phyloP scores from a whole-genome alignment of 2,329 filamentous ascomycete species.

The Pseudogymnoascus sp. region DNA sequence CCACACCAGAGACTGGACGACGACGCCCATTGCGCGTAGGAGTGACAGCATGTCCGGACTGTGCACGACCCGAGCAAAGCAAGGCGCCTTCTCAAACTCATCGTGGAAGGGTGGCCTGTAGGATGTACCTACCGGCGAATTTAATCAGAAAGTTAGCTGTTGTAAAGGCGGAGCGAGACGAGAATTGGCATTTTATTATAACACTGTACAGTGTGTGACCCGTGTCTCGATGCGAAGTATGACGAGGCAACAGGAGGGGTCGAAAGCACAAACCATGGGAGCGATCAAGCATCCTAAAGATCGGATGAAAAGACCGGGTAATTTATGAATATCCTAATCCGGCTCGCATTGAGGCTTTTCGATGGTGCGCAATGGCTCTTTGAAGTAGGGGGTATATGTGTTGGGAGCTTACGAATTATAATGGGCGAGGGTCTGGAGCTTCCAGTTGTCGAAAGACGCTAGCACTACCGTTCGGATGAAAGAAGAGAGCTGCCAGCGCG shows the following conservation, averaged over 20 bases:
- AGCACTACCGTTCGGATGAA: neutral
- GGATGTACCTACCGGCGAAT: neutral
- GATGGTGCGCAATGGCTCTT: neutral
- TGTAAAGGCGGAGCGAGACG: neutral
- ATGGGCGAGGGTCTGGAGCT: neutral
- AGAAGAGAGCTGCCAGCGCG: neutral
- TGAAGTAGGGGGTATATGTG: neutral
- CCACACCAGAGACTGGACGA: neutral
- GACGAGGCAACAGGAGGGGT: neutral
- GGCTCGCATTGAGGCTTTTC: constrained; percentile 1
- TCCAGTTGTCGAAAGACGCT: neutral
- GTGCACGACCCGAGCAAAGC: neutral
- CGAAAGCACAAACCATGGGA: constrained; percentile 1
- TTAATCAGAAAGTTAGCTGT: neutral
- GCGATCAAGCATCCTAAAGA: constrained; percentile 1
- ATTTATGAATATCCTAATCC: neutral
- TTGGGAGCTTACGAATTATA: constrained; percentile 1
- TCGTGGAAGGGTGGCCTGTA: neutral
- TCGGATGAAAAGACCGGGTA: neutral
- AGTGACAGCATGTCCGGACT: neutral
- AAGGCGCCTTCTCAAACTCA: neutral
- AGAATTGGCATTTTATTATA: constrained; percentile 2
- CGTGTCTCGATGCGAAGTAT: neutral
- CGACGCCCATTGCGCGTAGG: neutral
- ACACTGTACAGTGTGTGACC: neutral